Percentiles rank a stretch among this genome's conserved stretches.
phyloP scores from a whole-genome alignment of 2,329 filamentous ascomycete genomes.

The Colletotrichum liriopes region DNA sequence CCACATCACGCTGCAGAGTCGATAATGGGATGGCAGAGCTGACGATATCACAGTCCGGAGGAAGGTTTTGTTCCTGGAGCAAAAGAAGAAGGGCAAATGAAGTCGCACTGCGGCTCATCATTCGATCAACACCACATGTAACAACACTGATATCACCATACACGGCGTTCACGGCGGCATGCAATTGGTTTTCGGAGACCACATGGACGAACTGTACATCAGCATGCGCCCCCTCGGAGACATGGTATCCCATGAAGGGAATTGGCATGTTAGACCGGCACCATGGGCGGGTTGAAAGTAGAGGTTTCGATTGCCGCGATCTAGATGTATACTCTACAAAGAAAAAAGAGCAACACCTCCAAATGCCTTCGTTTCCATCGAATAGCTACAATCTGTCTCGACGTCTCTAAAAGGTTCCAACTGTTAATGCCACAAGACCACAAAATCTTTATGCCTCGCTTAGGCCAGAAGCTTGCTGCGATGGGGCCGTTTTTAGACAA shows the following conservation, averaged over 20 bases:
- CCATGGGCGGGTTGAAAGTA: background rate
- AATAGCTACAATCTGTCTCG: background rate
- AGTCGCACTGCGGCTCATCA: background rate
- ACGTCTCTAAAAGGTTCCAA: background rate
- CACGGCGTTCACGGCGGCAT: constrained; percentile 43
- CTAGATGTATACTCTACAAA: constrained; percentile 35
- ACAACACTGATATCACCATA: constrained; percentile 43
- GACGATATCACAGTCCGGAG: constrained; percentile 78
- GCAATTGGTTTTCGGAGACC: constrained; percentile 33
- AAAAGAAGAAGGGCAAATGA: constrained; percentile 82
- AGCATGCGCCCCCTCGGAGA: constrained; percentile 7
- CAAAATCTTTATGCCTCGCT: background rate
- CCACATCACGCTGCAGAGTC: background rate
- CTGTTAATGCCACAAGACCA: background rate
- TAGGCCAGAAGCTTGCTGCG: too few species aligned
- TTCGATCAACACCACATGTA: constrained; percentile 33
- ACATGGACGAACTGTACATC: constrained; percentile 18
- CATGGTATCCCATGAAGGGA: background rate
- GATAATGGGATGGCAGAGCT: constrained; percentile 9
- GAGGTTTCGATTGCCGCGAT: constrained; percentile 12
- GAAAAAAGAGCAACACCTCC: background rate
- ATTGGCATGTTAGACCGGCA: constrained; percentile 3
- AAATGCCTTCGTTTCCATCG: background rate
- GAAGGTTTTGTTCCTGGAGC: constrained; percentile 95
- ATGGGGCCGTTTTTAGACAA: background rate